These are phyloP conservation scores for Coemansia sp. DNA, from an alignment of 192 early-diverging fungal species.

Conservation along the genomic window DNA sequence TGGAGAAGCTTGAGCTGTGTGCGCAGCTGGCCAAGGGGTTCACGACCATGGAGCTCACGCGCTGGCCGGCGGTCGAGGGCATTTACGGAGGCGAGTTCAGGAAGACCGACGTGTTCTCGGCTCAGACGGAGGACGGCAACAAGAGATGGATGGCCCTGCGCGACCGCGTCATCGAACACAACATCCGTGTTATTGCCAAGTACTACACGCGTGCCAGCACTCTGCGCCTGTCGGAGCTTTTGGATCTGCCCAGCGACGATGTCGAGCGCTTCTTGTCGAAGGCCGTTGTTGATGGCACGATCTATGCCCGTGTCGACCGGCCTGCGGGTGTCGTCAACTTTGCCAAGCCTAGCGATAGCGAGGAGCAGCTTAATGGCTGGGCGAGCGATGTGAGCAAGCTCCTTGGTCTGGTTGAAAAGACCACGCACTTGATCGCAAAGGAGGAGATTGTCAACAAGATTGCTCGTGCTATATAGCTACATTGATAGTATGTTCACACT, in stretches of 20 bases:
- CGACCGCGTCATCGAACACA: constrained; percentile 97
- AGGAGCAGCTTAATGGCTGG: constrained; percentile 93
- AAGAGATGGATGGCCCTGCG: constrained; percentile 83
- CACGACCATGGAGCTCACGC: constrained; percentile 89
- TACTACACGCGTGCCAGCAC: constrained; percentile 92
- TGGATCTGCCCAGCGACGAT: constrained; percentile 84
- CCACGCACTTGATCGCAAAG: constrained; percentile 86
- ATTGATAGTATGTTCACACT: background rate
- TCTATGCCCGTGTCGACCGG: constrained; percentile 94
- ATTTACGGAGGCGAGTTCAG: constrained; percentile 79
- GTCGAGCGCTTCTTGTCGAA: constrained; percentile 92
- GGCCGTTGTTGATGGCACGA: constrained; percentile 91
- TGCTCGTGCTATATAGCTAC: constrained; percentile 58
- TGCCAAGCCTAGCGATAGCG: constrained; percentile 78
- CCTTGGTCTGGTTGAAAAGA: constrained; percentile 92
- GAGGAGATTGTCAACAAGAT: constrained; percentile 90
- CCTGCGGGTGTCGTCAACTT: constrained; percentile 90
- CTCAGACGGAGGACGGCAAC: constrained; percentile 70
- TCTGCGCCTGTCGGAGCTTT: constrained; percentile 82
- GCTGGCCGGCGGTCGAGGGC: constrained; percentile 93
- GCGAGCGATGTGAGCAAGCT: constrained; percentile 84
- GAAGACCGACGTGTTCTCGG: constrained; percentile 72
- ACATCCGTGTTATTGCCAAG: constrained; percentile 94
- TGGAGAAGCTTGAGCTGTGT: constrained; percentile 68
- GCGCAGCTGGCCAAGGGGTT: constrained; percentile 88